These are phyloP conservation scores for Cystoisospora suis DNA, from an alignment of 169 alveolate genomes.

Conservation along the genomic window DNA sequence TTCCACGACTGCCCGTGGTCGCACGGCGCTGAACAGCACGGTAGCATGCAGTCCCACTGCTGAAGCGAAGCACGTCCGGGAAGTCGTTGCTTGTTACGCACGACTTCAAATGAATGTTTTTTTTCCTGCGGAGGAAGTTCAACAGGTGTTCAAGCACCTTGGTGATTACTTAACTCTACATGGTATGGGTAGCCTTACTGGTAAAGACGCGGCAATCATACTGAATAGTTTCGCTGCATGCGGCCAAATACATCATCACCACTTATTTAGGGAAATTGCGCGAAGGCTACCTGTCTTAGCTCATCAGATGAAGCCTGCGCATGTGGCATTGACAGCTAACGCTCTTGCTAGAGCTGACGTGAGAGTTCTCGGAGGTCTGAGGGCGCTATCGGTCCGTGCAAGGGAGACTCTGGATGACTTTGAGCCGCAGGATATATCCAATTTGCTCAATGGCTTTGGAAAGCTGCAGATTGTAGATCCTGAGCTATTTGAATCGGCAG, in stretches of 20 bases:
- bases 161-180: slow-evolving; percentile 8
- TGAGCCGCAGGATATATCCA: slow-evolving; percentile 20
- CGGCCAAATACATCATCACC: not conserved
- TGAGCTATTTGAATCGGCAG: not conserved
- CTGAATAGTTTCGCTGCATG: slow-evolving; percentile 6
- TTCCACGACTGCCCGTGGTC: too few species aligned
- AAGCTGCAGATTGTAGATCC: slow-evolving; percentile 1
- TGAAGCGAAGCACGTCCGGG: not conserved
- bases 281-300: not conserved
- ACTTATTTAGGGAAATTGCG: not conserved
- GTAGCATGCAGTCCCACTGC: too few species aligned
- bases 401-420: not conserved
- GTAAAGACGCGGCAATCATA: not conserved
- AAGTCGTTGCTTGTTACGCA: not conserved
- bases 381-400: not conserved
- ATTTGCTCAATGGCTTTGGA: slow-evolving; percentile 3
- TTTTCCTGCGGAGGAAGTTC: too few species aligned
- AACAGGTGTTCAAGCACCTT: not conserved
- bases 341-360: slow-evolving; percentile 20
- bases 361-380: not conserved
- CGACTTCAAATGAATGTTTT: not conserved
- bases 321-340: slow-evolving; percentile 9
- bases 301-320: not conserved
- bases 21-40: too few species aligned
- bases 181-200: not conserved